A percentile compares a stretch with the other conserved stretches of the same genome.
These are phyloP conservation scores for Melampsora americana DNA, from an alignment of 1,284 basidiomycete species.

Conservation along the genomic window DNA sequence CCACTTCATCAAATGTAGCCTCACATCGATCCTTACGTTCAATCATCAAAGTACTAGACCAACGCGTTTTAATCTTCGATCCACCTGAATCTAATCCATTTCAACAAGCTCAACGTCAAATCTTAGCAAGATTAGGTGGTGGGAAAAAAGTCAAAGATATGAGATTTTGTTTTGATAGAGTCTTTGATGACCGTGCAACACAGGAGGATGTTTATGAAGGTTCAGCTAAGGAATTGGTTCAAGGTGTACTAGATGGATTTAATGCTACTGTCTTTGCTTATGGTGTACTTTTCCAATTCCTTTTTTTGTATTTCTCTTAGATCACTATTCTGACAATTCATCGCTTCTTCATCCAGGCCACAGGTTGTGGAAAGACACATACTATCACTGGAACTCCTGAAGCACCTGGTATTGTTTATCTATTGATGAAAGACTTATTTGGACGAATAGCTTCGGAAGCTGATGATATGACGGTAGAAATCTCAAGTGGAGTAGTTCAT, in stretches of 20 bases:
- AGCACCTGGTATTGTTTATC: conserved; percentile 87
- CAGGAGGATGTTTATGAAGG: conserved; percentile 82
- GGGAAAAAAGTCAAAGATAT: conserved; percentile 50
- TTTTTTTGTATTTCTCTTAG: not conserved
- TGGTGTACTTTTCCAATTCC: conserved; percentile 65
- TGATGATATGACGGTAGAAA: conserved; percentile 76
- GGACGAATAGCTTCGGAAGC: conserved; percentile 76
- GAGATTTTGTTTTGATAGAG: conserved; percentile 89
- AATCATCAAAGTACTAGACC: conserved; percentile 56
- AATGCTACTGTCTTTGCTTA: conserved; percentile 97
- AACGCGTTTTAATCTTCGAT: conserved; percentile 76
- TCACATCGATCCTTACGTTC: conserved; percentile 27
- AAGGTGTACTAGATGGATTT: conserved; percentile 82
- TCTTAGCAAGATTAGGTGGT: conserved; percentile 29
- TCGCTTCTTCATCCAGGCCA: conserved; percentile 65
- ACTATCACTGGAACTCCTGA: conserved; percentile 84
- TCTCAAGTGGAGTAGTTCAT: conserved; percentile 54
- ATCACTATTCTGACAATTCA: conserved; percentile 1
- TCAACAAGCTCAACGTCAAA: conserved; percentile 38
- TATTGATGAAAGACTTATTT: conserved; percentile 94
- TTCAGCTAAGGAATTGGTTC: conserved; percentile 76
- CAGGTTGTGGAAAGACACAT: conserved; percentile 95
- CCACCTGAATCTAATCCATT: conserved; percentile 76
- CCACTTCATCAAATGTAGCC: not conserved
- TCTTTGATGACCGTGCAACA: conserved; percentile 72